Base-by-base conservation (phyloP, 1,284 basidiomycete species). In the Phenoliferia sp. region DNA sequence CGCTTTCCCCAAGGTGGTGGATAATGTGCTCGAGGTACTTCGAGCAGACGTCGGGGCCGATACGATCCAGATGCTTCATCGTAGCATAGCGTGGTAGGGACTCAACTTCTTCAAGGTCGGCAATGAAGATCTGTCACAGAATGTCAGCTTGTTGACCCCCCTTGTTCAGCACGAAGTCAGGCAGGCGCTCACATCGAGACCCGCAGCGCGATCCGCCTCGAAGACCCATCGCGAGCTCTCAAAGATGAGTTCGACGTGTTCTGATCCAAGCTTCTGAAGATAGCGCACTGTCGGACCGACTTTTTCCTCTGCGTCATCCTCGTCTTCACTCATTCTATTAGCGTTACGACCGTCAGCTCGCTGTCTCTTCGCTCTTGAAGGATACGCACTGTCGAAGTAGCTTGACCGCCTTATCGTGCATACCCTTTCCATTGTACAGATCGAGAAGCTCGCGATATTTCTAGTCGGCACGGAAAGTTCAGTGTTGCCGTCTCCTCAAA, bases 371-470 rank as follows among this genome's bases (percentile, higher is more conserved):
- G n/a, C n/a, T n/a, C n/a, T n/a, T n/a, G n/a, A n/a, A n/a, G n/a
- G n/a, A n/a, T n/a, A n/a, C 88, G 76, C 72, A 92, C 93, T 90
- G 85, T 76, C 85, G 84, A 17, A 99, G 83, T 55, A 98, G 83
- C 28, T 84, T 82, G 67, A 99, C 80, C 0, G 95, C 94, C 79
- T 95, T 90, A 7, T 83, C 83, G 75, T 99, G 96, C 92, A 95
- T 94, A 80, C 90, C 90, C 82, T 94, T 94, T 57, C 92, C 93
- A 75, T 91, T 88, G 78, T 97, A 99, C 48, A 99, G 81, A 77
- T 92, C 90, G 59, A 93, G 87, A 61, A 99, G 84, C 78, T 99
- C 96, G 1, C 87, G 85, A 76, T 86, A 90, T 87, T 94, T 94
- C 90, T 96, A 76, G 15, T 36, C 7, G 28, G 19, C 26, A 36